Evolutionary conservation across 192 early-diverging fungal species (phyloP), one percentile per base, ranked within the genome.

Genomic region (Obelidium mucronatum): DNA sequence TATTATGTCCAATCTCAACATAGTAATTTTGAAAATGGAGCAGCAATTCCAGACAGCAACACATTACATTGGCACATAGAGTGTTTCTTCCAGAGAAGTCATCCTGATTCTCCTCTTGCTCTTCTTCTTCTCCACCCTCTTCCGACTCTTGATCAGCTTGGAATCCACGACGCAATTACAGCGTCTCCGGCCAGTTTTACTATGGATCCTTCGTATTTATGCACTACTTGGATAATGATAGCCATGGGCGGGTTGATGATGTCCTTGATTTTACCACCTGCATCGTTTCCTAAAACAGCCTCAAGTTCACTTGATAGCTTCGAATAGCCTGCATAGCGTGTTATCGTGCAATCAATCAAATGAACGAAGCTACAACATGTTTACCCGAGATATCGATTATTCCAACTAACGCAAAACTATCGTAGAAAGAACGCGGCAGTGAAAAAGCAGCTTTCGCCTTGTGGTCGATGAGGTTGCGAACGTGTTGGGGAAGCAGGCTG

Each of bases 171-270:
- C 15, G 63, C 64, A 28, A 76, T 76, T 53, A 76, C 74, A 24
- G 74, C 74, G 58, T 76, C 74, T 19, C 74, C 74, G 5, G 74
- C 74, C 34, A 76, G 67, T 40, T 76, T 78, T 28, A 78, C 61
- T 22, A 78, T 51, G 11, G 77, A 78, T 17, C 77, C 77, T 15
- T 61, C 67, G 35, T 4, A 31, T 55, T 65, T 3, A 30, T 78
- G 77, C 30, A 78, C 61, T 11, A 8, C 11, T 2, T n/a, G 11
- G 13, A 78, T 73, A 44, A 78, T 78, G 31, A 17, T 30, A 22
- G 72, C 61, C 15, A 78, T 72, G 22, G 77, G 77, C 8, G 68
- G 68, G 28, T 78, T 78, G 33, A 78, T 34, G 13, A 78, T 42
- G 30, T 78, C 77, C 30, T 66, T 60, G 15, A 78, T 65, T 67